Conservation (phyloP, 495 filamentous ascomycete genomes). For the Chaetomium tenue region DNA sequence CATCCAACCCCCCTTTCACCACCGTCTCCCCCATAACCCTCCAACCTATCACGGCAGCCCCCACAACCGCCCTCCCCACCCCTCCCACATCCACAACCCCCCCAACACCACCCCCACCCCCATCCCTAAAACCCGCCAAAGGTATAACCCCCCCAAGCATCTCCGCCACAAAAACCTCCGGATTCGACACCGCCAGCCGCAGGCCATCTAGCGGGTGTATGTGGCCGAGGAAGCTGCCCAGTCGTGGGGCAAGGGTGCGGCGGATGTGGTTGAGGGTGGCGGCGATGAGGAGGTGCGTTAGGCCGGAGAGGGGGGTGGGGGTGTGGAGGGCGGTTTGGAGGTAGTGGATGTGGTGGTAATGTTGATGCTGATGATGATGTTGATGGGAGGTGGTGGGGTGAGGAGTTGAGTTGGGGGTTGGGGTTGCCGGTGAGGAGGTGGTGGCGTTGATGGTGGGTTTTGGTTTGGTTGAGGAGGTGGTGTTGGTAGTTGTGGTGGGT, state of each 20-base stretch:
- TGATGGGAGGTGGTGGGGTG: too few species aligned
- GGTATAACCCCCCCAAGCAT: background rate
- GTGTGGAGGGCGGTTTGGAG: slow-evolving; percentile 1
- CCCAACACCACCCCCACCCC: background rate
- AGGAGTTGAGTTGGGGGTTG: too few species aligned
- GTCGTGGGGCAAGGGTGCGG: slow-evolving; percentile 7
- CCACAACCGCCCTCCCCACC: background rate
- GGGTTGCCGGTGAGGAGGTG: too few species aligned
- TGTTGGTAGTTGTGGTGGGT: too few species aligned
- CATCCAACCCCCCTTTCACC: background rate
- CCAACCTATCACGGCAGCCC: too few species aligned
- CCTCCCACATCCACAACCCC: background rate
- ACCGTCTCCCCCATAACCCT: background rate
- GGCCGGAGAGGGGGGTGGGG: too few species aligned
- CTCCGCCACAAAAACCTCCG: slow-evolving; percentile 29
- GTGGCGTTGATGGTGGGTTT: too few species aligned
- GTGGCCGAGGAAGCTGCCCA: slow-evolving; percentile 16
- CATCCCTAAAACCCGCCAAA: too few species aligned
- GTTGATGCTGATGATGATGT: background rate
- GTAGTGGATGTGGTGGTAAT: background rate
- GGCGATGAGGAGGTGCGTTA: slow-evolving; percentile 21
- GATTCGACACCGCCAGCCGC: slow-evolving; percentile 26
- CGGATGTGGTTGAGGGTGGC: slow-evolving; percentile 32
- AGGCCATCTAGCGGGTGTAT: slow-evolving; percentile 31
- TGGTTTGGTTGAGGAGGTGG: too few species aligned